A percentile compares a stretch with the other conserved stretches of the same genome.
Evolutionary conservation across 176 grass and related monocot species (phyloP).

Genomic region (Eleusine coracana): DNA sequence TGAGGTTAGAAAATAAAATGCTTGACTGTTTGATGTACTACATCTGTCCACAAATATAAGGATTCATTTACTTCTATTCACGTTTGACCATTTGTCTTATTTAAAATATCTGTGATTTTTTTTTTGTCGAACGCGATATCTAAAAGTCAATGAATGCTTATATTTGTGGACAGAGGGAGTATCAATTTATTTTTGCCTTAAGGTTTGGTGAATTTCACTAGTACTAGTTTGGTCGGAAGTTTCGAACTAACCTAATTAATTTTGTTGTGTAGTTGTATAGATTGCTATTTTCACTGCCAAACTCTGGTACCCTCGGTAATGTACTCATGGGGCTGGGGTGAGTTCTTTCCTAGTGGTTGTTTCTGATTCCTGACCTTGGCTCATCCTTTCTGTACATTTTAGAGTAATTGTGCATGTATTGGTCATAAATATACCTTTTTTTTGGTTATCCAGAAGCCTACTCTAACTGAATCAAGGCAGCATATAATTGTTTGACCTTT

Average conservation of each 20-base stretch:
- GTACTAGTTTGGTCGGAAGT: neutral
- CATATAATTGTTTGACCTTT: no score
- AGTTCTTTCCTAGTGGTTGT: neutral
- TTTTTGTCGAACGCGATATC: no score
- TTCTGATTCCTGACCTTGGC: neutral
- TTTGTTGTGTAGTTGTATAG: constrained; percentile 11
- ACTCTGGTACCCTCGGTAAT: neutral
- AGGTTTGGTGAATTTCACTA: neutral
- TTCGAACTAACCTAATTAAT: constrained; percentile 3
- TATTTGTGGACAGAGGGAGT: no score
- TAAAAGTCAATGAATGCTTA: no score
- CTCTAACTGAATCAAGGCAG: no score
- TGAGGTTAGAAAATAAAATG: constrained; percentile 53
- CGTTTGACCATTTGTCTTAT: no score
- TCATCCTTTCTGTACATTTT: neutral
- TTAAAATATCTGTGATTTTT: no score
- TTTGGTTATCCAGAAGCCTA: no score
- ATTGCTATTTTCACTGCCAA: constrained; percentile 13
- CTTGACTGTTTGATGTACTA: neutral
- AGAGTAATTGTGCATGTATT: neutral
- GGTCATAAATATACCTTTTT: no score
- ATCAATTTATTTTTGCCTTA: constrained; percentile 11
- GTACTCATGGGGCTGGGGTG: neutral
- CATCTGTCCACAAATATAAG: no score
- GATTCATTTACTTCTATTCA: no score